Evolutionary conservation across 768 basidiomycete genomes (phyloP).

Genomic region (Termitomyces eurrhizus): DNA sequence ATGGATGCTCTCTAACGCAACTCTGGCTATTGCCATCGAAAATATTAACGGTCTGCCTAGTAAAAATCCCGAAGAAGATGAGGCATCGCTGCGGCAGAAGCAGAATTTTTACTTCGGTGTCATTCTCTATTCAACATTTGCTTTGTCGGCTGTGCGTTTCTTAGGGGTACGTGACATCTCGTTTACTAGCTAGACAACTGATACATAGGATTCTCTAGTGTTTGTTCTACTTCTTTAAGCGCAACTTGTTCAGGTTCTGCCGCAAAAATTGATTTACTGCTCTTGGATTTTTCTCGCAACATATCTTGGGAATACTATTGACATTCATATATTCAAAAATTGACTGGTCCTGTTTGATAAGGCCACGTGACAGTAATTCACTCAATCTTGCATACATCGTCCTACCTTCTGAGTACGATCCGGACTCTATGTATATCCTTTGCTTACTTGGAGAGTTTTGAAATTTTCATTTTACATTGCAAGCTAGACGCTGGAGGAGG

Average conservation of each 20-base stretch:
- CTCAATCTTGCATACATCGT: not conserved
- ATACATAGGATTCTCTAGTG: constrained; percentile 46
- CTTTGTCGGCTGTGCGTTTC: constrained; percentile 68
- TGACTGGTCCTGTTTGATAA: not conserved
- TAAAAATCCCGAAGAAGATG: constrained; percentile 32
- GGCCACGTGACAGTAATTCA: not conserved
- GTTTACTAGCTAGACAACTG: not conserved
- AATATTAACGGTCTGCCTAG: constrained; percentile 63
- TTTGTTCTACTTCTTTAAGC: constrained; percentile 77
- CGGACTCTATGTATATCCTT: not conserved
- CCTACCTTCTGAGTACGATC: not conserved
- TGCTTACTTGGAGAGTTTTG: constrained; percentile 9
- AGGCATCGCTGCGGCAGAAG: constrained; percentile 35
- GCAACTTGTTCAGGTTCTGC: constrained; percentile 81
- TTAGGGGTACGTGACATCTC: constrained; percentile 52
- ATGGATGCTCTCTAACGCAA: constrained; percentile 76
- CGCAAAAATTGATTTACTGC: constrained; percentile 52
- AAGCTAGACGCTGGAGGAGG: not conserved
- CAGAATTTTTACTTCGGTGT: constrained; percentile 65
- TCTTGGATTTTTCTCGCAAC: not conserved
- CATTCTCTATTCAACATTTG: constrained; percentile 80
- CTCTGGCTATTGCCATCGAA: constrained; percentile 69
- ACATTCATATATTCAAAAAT: constrained; percentile 1
- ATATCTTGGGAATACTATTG: constrained; percentile 8
- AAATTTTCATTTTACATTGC: constrained; percentile 1